Evolutionary conservation across 169 alveolate species (phyloP), one percentile per base, ranked within the genome.

Genomic region (Plasmodium gallinaceum): DNA sequence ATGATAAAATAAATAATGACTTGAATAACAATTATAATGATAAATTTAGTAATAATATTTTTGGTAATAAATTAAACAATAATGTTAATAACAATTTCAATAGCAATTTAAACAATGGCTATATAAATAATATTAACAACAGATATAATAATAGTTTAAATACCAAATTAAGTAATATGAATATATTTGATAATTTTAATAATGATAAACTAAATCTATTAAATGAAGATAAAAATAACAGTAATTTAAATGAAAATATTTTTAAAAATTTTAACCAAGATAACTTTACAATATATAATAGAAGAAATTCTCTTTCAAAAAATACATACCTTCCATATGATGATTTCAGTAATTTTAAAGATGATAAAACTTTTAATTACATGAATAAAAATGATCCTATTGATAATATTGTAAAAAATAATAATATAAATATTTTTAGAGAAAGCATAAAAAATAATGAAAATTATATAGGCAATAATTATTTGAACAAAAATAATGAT

Each of bases 241-340:
- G 2, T 16, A 52, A 24, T 5, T 16, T 22, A 43, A 16, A 58
- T 71, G 83, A 71, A 39, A 51, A 71, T 46, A 58, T n/a, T 39
- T 71, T 71, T 18, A 51, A 58, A 46, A 5, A 14, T 57, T 9
- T 39, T 60, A 64, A 70, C 6, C 70, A 61, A 12, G 6, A 8
- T 24, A 12, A 61, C 14, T 12, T 61, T 8, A 16, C 22, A 61
- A 16, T 2, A 9, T 32, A 54, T 2, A 58, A 58, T 0, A 20
- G 80, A 70, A 37, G 57, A n/a, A 48, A n/a, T 54, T 54, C 64
- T 12, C 14, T 54, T 16, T 54, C 22, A 1, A 54, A 54, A 14
- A 54, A 54, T 14, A 12, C 64, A 3, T 18, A 54, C 22, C 32
- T 54, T 54, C 22, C 22, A 16, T 12, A 12, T 16, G 24, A 54